phyloP scores from a whole-genome alignment of 73 alveolate genomes.

The Diophrys sp. region DNA sequence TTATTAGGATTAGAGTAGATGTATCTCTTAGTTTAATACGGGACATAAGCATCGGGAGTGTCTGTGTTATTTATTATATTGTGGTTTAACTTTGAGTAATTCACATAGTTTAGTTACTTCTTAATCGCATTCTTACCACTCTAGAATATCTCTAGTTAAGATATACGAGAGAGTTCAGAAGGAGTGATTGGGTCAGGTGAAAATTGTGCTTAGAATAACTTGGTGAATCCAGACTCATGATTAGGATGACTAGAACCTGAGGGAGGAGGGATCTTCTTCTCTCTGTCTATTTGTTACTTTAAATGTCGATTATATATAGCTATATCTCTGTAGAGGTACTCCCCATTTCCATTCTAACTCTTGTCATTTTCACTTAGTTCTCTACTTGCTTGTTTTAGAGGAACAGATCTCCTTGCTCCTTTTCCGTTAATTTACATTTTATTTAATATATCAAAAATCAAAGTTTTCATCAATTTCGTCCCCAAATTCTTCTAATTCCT shows the following conservation, averaged over 20 bases:
- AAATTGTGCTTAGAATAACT: too few species aligned
- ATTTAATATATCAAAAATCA: too few species aligned
- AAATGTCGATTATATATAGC: neutral
- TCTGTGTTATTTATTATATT: neutral
- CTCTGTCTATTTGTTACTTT: neutral
- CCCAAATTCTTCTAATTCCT: neutral
- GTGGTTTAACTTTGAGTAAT: conserved; percentile 4
- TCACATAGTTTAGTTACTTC: neutral
- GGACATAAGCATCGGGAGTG: neutral
- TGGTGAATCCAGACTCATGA: neutral
- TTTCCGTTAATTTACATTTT: too few species aligned
- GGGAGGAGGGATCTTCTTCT: neutral
- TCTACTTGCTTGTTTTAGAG: too few species aligned
- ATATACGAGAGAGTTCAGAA: neutral
- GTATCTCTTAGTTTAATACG: neutral
- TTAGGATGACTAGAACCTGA: neutral
- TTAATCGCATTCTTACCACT: neutral
- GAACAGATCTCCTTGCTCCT: neutral
- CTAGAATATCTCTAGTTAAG: conserved; percentile 2
- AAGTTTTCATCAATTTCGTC: neutral
- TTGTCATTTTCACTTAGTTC: too few species aligned
- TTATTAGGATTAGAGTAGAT: neutral
- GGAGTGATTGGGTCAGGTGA: neutral
- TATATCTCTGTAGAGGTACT: neutral
- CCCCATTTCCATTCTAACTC: neutral